A percentile compares a stretch with the other conserved stretches of the same genome.
Conservation (phyloP, 768 basidiomycete genomes). For the Calocera viscosa region DNA sequence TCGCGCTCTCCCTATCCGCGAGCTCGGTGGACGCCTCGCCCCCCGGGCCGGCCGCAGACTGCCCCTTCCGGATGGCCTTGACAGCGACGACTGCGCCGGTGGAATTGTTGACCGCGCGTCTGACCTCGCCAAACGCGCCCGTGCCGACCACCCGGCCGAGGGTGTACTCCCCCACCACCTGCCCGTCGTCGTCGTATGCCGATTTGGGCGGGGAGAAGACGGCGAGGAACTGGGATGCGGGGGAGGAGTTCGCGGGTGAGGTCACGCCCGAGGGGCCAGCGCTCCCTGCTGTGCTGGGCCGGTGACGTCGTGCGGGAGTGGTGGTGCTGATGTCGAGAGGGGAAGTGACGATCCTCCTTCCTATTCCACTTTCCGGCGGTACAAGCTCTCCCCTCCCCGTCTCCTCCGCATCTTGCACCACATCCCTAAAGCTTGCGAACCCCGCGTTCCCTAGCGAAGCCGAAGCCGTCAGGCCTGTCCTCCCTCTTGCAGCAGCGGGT, state of each 20-base stretch:
- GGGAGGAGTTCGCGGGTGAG: slow-evolving; percentile 31
- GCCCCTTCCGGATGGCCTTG: slow-evolving; percentile 55
- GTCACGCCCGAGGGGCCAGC: not conserved
- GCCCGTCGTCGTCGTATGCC: slow-evolving; percentile 51
- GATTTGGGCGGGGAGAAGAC: slow-evolving; percentile 40
- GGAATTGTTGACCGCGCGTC: slow-evolving; percentile 48
- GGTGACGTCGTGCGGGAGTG: not conserved
- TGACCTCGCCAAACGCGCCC: slow-evolving; percentile 72
- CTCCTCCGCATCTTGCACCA: not conserved
- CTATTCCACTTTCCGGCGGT: not conserved
- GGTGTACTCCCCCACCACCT: slow-evolving; percentile 54
- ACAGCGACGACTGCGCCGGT: slow-evolving; percentile 64
- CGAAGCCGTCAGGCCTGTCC: not conserved
- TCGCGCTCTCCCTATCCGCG: slow-evolving; percentile 53
- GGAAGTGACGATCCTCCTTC: slow-evolving; percentile 1
- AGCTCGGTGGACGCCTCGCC: slow-evolving; percentile 38
- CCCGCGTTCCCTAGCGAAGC: not conserved
- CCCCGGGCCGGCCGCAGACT: slow-evolving; percentile 24
- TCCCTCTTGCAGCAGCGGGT: not conserved
- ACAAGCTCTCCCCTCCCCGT: not conserved
- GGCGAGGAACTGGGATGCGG: slow-evolving; percentile 63
- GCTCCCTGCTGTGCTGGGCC: not conserved
- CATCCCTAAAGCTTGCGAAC: not conserved
- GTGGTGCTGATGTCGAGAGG: not conserved
- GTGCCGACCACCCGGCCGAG: slow-evolving; percentile 64